These are phyloP conservation scores for Septoria petroselini DNA, from an alignment of 2,329 filamentous ascomycete species.

Conservation along the genomic window DNA sequence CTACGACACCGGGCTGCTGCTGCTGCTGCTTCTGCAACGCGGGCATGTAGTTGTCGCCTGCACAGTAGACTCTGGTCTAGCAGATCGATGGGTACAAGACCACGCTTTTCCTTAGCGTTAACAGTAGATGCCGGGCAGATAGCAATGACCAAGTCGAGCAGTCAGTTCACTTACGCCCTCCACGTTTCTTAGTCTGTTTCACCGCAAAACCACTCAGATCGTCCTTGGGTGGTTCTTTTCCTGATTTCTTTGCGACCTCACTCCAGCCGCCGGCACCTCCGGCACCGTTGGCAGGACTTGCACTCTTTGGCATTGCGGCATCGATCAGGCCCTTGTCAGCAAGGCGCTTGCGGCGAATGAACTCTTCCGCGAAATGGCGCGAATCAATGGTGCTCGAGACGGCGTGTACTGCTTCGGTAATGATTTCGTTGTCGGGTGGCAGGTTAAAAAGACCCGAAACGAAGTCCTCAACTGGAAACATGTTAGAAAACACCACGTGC, in stretches of 20 bases:
- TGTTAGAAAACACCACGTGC: conserved; percentile 36
- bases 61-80: too few relatives aligned
- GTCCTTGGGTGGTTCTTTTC: conserved; percentile 41
- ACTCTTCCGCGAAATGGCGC: conserved; percentile 90
- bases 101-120: too few relatives aligned
- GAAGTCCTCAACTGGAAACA: conserved; percentile 68
- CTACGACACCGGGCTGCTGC: too few relatives aligned
- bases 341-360: conserved; percentile 84
- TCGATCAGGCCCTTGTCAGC: conserved; percentile 85
- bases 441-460: conserved; percentile 71
- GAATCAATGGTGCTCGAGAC: conserved; percentile 87
- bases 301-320: conserved; percentile 50
- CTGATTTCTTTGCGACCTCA: conserved; percentile 89
- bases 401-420: conserved; percentile 85
- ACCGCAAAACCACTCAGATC: conserved; percentile 73
- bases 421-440: conserved; percentile 73
- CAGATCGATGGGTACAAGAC: too few relatives aligned
- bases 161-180: conserved; percentile 39
- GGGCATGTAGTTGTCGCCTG: too few relatives aligned
- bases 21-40: too few relatives aligned
- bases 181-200: conserved; percentile 89
- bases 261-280: conserved; percentile 65
- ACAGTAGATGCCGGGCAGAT: too few relatives aligned
- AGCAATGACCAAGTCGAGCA: too few relatives aligned
- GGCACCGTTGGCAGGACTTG: conserved; percentile 43